A percentile compares a stretch with the other conserved stretches of the same genome.
Conservation (phyloP, 2,329 filamentous ascomycete species). For the Arachnomyces sp. region DNA sequence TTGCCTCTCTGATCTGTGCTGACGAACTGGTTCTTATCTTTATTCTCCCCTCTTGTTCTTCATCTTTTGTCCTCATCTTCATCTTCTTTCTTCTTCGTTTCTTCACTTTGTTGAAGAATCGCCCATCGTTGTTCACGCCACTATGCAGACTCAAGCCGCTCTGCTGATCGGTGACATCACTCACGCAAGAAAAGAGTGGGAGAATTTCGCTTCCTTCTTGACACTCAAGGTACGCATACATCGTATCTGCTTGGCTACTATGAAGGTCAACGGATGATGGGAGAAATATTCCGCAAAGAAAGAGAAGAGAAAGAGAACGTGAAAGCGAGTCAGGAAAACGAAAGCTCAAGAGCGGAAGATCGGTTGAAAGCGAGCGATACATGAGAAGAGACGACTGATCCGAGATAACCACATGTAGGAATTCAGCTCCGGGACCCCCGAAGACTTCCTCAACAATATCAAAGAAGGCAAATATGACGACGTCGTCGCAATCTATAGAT, state of each 20-base stretch:
- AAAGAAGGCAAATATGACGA: constrained; percentile 49
- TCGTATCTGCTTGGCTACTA: background rate
- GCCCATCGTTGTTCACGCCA: constrained; percentile 12
- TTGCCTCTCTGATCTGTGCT: too few relatives aligned
- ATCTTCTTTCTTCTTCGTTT: background rate
- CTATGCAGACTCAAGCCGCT: constrained; percentile 31
- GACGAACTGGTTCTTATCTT: background rate
- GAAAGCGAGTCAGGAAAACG: background rate
- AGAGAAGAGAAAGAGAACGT: background rate
- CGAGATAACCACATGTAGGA: constrained; percentile 31
- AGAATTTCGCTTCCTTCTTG: constrained; percentile 32
- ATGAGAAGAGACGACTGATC: background rate
- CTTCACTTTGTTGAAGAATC: constrained; percentile 3
- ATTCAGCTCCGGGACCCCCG: constrained; percentile 46
- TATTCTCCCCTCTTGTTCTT: constrained; percentile 1
- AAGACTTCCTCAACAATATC: constrained; percentile 50
- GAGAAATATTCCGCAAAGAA: background rate
- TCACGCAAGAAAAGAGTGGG: constrained; percentile 38
- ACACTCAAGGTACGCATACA: constrained; percentile 31
- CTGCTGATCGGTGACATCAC: constrained; percentile 40
- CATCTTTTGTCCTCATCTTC: constrained; percentile 2
- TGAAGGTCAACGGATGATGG: background rate
- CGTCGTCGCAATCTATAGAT: constrained; percentile 51
- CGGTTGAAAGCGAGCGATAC: background rate
- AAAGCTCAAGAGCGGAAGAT: background rate